Conservation (phyloP, 306 rosid genomes). For the Neltuma alba region DNA sequence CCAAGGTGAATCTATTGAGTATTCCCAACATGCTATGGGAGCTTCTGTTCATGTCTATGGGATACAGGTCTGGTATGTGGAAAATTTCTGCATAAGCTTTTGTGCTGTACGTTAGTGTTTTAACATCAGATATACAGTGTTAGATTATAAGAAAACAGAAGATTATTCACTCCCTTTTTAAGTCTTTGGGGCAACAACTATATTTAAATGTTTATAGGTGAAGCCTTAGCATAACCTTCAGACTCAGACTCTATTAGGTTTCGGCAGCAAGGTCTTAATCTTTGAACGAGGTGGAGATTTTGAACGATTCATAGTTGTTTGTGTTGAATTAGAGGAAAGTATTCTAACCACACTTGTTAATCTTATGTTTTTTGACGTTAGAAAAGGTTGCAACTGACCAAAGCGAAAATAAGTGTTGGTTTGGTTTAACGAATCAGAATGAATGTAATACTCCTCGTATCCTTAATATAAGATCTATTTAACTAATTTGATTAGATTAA, state of each 20-base stretch:
- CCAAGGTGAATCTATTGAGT: constrained; percentile 89
- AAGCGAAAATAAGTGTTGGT: no score
- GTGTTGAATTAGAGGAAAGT: neutral
- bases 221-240: constrained; percentile 20
- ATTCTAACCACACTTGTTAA: neutral
- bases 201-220: constrained; percentile 23
- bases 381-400: no score
- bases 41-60: constrained; percentile 86
- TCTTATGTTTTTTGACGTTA: neutral
- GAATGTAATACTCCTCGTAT: no score
- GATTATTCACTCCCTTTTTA: neutral
- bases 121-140: constrained; percentile 10
- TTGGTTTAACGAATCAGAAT: no score
- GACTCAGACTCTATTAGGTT: constrained; percentile 2
- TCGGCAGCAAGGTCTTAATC: neutral
- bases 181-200: constrained; percentile 16
- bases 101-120: constrained; percentile 25
- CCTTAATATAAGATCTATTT: no score
- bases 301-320: constrained; percentile 21
- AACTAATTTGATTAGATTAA: no score
- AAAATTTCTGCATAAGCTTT: constrained; percentile 55
- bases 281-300: constrained; percentile 6
- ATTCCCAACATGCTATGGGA: constrained; percentile 99
- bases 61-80: constrained; percentile 92
- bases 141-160: constrained; percentile 2